Base-by-base conservation (phyloP, 208 protist species). In the Wallacemonas collosoma region DNA sequence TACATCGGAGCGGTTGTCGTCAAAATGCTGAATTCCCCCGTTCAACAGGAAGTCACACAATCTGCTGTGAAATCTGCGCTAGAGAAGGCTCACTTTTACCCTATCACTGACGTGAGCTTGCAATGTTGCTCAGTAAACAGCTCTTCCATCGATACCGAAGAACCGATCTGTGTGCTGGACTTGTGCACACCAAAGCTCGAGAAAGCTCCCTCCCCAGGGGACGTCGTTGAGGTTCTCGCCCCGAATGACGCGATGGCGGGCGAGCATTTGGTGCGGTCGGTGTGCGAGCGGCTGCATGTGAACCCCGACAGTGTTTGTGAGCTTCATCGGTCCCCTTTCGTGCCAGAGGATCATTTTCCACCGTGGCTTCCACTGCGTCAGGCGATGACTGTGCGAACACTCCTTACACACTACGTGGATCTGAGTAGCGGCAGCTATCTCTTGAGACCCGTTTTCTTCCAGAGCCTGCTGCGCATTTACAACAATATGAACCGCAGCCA, bases 1-100 rank as follows among this genome's bases (percentile, higher is more conserved):
- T 92, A 92, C 65, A 79, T 93, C n/a, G 91, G 91, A 0, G 86
- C 83, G 47, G 83, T 96, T 53, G 87, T 94, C 43, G 74, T 96
- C 47, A 93, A 93, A 63, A 91, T 77, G 67, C 56, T 86, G 41
- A 78, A 78, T 14, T 53, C 41, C 65, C 61, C 74, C 55, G 56
- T 35, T 44, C 66, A 48, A 57, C 39, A 66, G 26, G 55, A 65
- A 17, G 11, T 68, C 11, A 12, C 17, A n/a, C 3, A 5, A 40
- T 9, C 6, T 9, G 45, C 36, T 17, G n/a, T 72, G 7, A 60
- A 35, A 15, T 12, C 11, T 8, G 43, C 60, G 14, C 41, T 65
- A 14, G 17, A 45, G 9, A n/a, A 14, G 7, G 60, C n/a, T 8
- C 14, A 8, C 6, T 51, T 65, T 48, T 50, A 48, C 41, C 38